These are phyloP conservation scores for Mucor irregularis DNA, from an alignment of 371 early-diverging fungal species.

Conservation along the genomic window DNA sequence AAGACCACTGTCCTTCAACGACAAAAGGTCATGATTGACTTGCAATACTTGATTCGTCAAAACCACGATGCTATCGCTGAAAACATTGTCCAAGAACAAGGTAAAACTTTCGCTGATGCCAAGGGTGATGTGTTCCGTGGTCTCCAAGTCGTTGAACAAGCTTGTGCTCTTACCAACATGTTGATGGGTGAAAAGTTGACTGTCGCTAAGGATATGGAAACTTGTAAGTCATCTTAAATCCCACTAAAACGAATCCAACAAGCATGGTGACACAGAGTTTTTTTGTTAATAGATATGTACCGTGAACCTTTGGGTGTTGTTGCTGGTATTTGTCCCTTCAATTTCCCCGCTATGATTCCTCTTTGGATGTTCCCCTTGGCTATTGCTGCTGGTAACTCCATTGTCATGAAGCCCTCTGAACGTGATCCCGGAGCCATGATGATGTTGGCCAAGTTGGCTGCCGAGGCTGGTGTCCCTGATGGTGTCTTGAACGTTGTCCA, in stretches of 20 bases:
- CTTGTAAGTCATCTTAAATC: constrained; percentile 52
- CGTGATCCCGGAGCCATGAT: constrained; percentile 95
- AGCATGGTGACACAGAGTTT: not conserved
- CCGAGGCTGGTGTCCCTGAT: constrained; percentile 91
- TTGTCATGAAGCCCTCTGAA: constrained; percentile 74
- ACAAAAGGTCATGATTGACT: constrained; percentile 90
- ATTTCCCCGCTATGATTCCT: constrained; percentile 97
- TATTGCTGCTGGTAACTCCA: constrained; percentile 31
- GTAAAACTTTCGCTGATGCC: constrained; percentile 94
- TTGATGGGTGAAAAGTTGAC: constrained; percentile 86
- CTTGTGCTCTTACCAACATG: constrained; percentile 76
- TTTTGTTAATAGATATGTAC: constrained; percentile 64
- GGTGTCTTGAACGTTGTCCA: constrained; percentile 96
- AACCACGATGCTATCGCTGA: constrained; percentile 83
- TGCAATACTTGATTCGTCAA: constrained; percentile 84
- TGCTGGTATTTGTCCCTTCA: constrained; percentile 95
- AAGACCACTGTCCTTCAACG: constrained; percentile 84
- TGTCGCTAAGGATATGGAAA: constrained; percentile 95
- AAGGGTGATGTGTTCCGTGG: constrained; percentile 91
- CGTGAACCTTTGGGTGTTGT: constrained; percentile 96
- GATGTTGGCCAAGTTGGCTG: constrained; percentile 89
- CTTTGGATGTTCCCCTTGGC: constrained; percentile 95
- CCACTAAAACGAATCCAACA: not conserved
- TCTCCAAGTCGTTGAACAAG: constrained; percentile 91
- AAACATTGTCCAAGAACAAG: constrained; percentile 91